Evolutionary conservation across 2,329 filamentous ascomycete genomes (phyloP), one percentile per base, ranked within the genome.

Genomic region (Polytolypa hystricis): DNA sequence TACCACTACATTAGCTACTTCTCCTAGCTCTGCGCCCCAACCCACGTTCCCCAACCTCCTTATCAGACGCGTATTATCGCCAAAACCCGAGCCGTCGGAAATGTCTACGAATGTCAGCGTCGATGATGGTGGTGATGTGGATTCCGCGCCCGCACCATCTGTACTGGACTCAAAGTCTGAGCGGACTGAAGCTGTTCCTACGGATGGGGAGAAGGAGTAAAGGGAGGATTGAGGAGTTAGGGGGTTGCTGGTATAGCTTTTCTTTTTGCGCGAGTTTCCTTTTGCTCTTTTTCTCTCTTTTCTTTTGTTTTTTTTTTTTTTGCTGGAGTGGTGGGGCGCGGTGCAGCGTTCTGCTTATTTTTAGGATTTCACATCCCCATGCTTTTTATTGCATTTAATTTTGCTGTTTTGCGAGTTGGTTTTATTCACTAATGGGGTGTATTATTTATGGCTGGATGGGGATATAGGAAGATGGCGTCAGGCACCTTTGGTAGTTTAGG

Each of bases 81-180:
- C 39, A n/a, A 47, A 47, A 16, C 39, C 45, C 23, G 29, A 19
- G 10, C 43, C 44, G 5, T 40, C 41, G 5, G 42, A 39, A 30
- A 18, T 37, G 10, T 47, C 42, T n/a, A 43, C 43, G 8, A 40
- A 39, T 26, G 33, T 42, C 18, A 47, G 45, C 28, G 27, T 30
- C 11, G 26, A 8, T 21, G 37, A 39, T 29, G 38, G 37, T n/a
- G 38, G 27, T 18, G 44, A 42, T 21, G 36, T 27, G 8, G 42
- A 46, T 12, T 41, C 40, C 11, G 35, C 25, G 12, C 35, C 35
- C 5, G 27, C 40, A 16, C 12, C 31, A 9, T 44, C 40, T 7
- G 8, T 38, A 4, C 40, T 37, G 16, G 42, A 43, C n/a, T 26
- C 25, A 15, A 43, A 42, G 31, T 40, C 34, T 11, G 34, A 36